Percentiles rank a stretch among this genome's conserved stretches.
Evolutionary conservation across 345 rosid genomes (phyloP).

Genomic region (Chamaenerion angustifolium): DNA sequence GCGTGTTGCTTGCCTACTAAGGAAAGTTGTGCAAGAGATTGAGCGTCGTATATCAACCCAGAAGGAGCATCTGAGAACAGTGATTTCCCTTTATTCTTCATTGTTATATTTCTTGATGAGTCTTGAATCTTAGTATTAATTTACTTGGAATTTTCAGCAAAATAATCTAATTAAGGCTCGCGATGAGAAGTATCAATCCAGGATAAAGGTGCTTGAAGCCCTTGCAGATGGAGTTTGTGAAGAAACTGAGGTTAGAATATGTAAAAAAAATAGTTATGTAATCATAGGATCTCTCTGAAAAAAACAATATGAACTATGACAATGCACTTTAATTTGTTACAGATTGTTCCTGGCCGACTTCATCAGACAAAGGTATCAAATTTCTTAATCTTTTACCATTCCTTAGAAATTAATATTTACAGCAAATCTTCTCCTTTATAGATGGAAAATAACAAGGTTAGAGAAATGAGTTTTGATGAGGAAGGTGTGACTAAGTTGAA

Average conservation of each 20-base stretch:
- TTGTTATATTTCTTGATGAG: background rate
- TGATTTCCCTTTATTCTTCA: conserved; percentile 9
- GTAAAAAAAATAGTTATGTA: conserved; percentile 2
- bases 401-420: too few relatives aligned
- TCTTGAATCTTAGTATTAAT: background rate
- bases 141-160: conserved; percentile 45
- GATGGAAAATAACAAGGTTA: conserved; percentile 31
- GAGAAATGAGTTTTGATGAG: conserved; percentile 32
- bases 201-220: conserved; percentile 79
- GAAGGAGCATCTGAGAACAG: conserved; percentile 87
- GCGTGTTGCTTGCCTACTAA: conserved; percentile 73
- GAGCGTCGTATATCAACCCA: conserved; percentile 96
- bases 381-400: background rate
- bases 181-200: conserved; percentile 78
- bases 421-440: conserved; percentile 9
- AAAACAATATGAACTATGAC: background rate
- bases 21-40: conserved; percentile 90
- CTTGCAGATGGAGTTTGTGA: conserved; percentile 63
- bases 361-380: conserved; percentile 39
- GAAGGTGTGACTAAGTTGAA: conserved; percentile 20
- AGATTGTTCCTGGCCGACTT: conserved; percentile 40
- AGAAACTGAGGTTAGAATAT: conserved; percentile 43
- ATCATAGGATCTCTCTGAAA: background rate
- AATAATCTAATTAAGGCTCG: conserved; percentile 74
- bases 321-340: conserved; percentile 13